These are phyloP conservation scores for Solanum hybrid DNA, from an alignment of 305 asterid genomes.

Conservation along the genomic window DNA sequence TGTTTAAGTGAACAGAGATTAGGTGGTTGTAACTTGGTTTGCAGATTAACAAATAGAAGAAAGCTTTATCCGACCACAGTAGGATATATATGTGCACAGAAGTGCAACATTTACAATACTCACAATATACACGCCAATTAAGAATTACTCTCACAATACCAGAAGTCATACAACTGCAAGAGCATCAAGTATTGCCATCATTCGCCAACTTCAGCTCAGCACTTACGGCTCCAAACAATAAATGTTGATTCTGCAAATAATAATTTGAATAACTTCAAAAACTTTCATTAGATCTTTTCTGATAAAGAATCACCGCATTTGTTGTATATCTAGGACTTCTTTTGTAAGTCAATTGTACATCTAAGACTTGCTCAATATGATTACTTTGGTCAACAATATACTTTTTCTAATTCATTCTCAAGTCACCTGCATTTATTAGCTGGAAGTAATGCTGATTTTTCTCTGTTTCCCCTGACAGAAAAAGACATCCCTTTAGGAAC, in stretches of 20 bases:
- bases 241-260: not conserved
- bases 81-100: not conserved
- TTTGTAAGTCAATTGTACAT: not conserved
- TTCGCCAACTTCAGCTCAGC: slow-evolving; percentile 5
- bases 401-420: not conserved
- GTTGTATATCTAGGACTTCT: not conserved
- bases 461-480: not conserved
- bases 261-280: not conserved
- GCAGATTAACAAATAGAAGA: not conserved
- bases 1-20: not conserved
- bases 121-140: not conserved
- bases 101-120: not conserved
- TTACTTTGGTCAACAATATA: not conserved
- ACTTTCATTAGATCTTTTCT: not conserved
- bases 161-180: not conserved
- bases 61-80: not conserved
- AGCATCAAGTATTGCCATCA: not conserved
- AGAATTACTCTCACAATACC: not conserved
- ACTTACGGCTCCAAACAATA: not conserved
- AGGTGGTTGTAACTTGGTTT: not conserved
- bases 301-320: not conserved
- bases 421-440: not conserved
- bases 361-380: not conserved
- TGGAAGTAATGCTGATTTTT: not conserved
- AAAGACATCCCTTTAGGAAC: not conserved